These are phyloP conservation scores for Ophiostoma piceae DNA, from an alignment of 2,329 filamentous ascomycete species.

Conservation along the genomic window DNA sequence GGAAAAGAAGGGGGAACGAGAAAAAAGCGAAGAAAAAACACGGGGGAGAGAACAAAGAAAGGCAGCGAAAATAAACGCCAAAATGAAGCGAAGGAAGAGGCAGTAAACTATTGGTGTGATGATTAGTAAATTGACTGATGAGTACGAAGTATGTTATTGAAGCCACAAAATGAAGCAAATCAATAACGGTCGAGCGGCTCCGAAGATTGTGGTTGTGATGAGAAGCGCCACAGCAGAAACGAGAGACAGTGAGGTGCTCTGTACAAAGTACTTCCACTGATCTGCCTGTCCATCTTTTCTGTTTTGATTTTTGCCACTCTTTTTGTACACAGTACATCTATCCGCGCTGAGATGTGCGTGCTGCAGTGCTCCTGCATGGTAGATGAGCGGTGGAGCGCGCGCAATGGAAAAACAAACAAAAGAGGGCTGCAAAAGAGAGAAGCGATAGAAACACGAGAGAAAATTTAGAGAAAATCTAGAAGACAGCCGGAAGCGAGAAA, in stretches of 20 bases:
- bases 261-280: too few species aligned
- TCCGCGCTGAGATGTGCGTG: background rate
- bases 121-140: too few species aligned
- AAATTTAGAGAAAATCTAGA: background rate
- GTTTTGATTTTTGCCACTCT: too few species aligned
- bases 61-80: background rate
- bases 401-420: background rate
- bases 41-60: background rate
- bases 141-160: too few species aligned
- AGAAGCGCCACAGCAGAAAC: too few species aligned
- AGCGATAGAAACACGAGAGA: background rate
- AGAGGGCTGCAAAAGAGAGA: too few species aligned
- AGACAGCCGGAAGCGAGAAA: background rate
- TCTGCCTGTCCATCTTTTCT: too few species aligned
- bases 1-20: background rate
- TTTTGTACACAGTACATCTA: background rate
- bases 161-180: too few species aligned
- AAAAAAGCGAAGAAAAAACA: background rate
- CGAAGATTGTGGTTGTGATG: too few species aligned
- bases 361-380: background rate
- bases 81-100: background rate
- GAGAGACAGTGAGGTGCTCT: too few species aligned
- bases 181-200: too few species aligned
- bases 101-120: too few species aligned
- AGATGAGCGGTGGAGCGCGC: background rate